A percentile compares a stretch with the other conserved stretches of the same genome.
Conservation (phyloP, 164 flowering plant genomes). For the Vitis cinerea region DNA sequence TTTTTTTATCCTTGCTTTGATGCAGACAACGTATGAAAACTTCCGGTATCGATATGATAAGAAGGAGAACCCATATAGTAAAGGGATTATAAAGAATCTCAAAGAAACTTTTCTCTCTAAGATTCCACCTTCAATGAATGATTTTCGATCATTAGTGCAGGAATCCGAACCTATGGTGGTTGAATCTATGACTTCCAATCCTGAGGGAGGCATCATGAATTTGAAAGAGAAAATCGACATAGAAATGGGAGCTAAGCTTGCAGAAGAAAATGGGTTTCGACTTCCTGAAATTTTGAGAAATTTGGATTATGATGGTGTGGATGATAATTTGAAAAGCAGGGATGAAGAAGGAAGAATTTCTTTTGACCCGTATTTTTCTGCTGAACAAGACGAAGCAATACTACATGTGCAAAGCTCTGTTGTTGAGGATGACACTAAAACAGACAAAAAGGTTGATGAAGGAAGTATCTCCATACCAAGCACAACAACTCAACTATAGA, state of each 20-base stretch:
- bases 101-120: slow-evolving; percentile 48
- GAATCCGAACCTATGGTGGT: slow-evolving; percentile 38
- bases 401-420: slow-evolving; percentile 12
- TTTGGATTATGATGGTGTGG: slow-evolving; percentile 57
- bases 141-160: slow-evolving; percentile 53
- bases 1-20: not conserved
- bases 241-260: slow-evolving; percentile 54
- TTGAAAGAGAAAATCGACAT: slow-evolving; percentile 65
- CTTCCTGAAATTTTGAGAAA: slow-evolving; percentile 66
- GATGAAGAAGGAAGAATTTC: slow-evolving; percentile 29
- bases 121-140: slow-evolving; percentile 60
- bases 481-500: slow-evolving; percentile 18
- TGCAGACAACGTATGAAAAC: slow-evolving; percentile 94
- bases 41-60: slow-evolving; percentile 90
- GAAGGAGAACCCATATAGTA: slow-evolving; percentile 74
- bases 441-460: slow-evolving; percentile 14
- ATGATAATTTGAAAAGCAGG: slow-evolving; percentile 45
- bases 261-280: slow-evolving; percentile 28
- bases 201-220: slow-evolving; percentile 27
- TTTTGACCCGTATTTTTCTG: slow-evolving; percentile 28
- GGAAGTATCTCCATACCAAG: slow-evolving; percentile 15
- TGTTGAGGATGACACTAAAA: slow-evolving; percentile 7
- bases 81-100: slow-evolving; percentile 53
- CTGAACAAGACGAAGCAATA: slow-evolving; percentile 23
- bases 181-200: slow-evolving; percentile 23